Evolutionary conservation across 352 stramenopile genomes (phyloP).

Genomic region (Pythium graminicola): DNA sequence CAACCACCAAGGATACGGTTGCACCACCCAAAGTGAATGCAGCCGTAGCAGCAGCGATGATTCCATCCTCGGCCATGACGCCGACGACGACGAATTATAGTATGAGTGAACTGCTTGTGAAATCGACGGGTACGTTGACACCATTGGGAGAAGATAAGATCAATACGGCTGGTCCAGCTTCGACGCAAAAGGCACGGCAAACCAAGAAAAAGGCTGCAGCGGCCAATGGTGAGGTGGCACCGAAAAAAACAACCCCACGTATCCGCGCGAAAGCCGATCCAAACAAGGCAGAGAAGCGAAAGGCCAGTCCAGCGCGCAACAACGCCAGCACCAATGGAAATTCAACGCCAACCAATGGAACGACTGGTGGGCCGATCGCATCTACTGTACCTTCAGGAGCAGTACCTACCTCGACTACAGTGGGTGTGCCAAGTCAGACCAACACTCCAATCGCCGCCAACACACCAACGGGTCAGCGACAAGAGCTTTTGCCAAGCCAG

Average conservation of each 20-base stretch:
- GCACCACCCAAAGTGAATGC: slow-evolving; percentile 7
- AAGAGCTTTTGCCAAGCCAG: slow-evolving; percentile 25
- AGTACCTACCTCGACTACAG: background rate
- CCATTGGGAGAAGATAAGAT: slow-evolving; percentile 26
- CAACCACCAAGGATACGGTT: no score
- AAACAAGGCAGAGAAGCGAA: slow-evolving; percentile 23
- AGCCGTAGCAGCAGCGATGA: slow-evolving; percentile 3
- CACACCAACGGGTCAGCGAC: background rate
- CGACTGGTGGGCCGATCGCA: background rate
- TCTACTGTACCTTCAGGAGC: background rate
- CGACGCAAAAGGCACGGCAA: slow-evolving; percentile 22
- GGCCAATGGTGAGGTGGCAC: slow-evolving; percentile 13
- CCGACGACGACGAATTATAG: slow-evolving; percentile 23
- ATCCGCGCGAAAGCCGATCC: slow-evolving; percentile 20
- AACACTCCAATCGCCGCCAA: slow-evolving; percentile 13
- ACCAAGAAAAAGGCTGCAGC: slow-evolving; percentile 21
- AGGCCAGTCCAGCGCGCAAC: slow-evolving; percentile 14
- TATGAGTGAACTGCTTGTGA: slow-evolving; percentile 12
- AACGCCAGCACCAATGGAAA: background rate
- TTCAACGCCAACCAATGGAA: background rate
- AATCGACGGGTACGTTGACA: slow-evolving; percentile 20
- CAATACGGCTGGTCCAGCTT: slow-evolving; percentile 6
- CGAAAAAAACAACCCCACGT: slow-evolving; percentile 31
- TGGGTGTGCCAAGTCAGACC: background rate
- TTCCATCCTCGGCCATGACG: slow-evolving; percentile 17